These are phyloP conservation scores for Suillus cothurnatus DNA, from an alignment of 768 basidiomycete species.

Conservation along the genomic window DNA sequence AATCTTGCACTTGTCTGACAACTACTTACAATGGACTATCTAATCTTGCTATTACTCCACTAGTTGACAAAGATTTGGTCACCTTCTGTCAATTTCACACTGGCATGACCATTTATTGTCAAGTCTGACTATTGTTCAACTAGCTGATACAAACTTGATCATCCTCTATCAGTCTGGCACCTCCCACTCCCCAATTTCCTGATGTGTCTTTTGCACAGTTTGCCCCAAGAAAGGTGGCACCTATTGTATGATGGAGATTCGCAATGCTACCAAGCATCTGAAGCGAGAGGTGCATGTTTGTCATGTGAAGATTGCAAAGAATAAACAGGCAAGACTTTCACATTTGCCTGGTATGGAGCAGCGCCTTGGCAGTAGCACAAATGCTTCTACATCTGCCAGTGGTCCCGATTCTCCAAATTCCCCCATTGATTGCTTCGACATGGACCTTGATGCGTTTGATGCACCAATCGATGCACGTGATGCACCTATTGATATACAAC, in stretches of 20 bases:
- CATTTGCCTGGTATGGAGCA: no score
- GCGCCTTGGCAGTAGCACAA: no score
- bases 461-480: no score
- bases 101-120: not conserved
- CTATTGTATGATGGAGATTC: constrained; percentile 3
- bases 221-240: not conserved
- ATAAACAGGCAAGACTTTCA: no score
- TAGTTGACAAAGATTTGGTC: not conserved
- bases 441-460: not conserved
- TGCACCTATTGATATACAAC: not conserved
- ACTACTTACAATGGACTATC: not conserved
- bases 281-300: constrained; percentile 4
- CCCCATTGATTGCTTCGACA: not conserved
- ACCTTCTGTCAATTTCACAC: not conserved
- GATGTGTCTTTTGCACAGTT: not conserved
- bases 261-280: not conserved
- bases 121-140: no score
- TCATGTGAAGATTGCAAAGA: not conserved
- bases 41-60: not conserved
- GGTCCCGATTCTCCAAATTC: not conserved
- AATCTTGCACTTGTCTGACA: no score
- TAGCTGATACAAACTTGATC: no score
- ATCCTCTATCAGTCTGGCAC: no score
- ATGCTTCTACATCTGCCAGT: not conserved
- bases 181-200: no score